Percentiles rank a stretch among this genome's conserved stretches.
Evolutionary conservation across 768 basidiomycete genomes (phyloP).

Genomic region (Hydnomerulius pinastri): DNA sequence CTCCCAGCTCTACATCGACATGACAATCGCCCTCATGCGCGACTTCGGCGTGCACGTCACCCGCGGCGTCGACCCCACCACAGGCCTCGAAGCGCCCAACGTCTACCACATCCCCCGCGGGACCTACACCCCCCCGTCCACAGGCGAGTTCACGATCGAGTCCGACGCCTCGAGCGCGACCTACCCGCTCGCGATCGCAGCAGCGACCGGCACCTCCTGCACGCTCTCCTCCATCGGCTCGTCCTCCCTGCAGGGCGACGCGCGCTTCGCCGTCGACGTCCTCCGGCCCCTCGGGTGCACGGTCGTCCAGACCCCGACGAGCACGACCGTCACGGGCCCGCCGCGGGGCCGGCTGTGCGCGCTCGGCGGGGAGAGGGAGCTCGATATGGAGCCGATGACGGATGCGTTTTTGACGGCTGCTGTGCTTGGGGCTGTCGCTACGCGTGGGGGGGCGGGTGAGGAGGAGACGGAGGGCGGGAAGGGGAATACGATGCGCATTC

Average conservation of each 20-base stretch:
- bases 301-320: conserved; percentile 83
- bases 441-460: conserved; percentile 48
- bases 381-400: conserved; percentile 99
- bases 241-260: conserved; percentile 93
- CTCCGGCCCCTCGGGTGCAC: conserved; percentile 93
- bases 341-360: conserved; percentile 79
- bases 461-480: conserved; percentile 26
- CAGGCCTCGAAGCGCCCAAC: conserved; percentile 68
- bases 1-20: conserved; percentile 98
- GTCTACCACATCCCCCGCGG: conserved; percentile 86
- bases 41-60: conserved; percentile 82
- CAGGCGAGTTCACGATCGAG: conserved; percentile 79
- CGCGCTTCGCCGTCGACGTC: conserved; percentile 90
- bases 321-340: conserved; percentile 92
- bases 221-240: conserved; percentile 92
- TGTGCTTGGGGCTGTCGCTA: conserved; percentile 85
- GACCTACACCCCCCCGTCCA: conserved; percentile 71
- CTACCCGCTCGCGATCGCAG: conserved; percentile 95
- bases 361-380: conserved; percentile 57
- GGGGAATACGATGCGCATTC: conserved; percentile 68
- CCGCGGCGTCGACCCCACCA: conserved; percentile 59
- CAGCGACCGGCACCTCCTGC: conserved; percentile 95
- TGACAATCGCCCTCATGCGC: conserved; percentile 98
- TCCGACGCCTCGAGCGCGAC: conserved; percentile 95
- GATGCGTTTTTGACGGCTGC: conserved; percentile 98